Conservation (phyloP, 768 basidiomycete genomes). For the Russula vinacea region DNA sequence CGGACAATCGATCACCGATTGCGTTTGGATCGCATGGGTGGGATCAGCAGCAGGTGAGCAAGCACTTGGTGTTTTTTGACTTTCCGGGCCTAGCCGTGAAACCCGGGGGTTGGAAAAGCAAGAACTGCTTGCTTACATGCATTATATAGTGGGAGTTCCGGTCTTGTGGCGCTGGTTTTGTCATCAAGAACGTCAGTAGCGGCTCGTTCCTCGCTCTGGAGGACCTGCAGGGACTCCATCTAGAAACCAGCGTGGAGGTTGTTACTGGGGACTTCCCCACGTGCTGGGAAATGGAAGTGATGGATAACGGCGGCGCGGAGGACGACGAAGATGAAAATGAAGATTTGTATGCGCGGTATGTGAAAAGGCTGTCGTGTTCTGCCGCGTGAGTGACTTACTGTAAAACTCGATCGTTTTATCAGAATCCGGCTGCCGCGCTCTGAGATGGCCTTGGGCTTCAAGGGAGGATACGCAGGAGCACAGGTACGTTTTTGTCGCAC, state of each 20-base stretch:
- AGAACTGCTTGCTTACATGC: not conserved
- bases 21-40: slow-evolving; percentile 28
- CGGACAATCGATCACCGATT: slow-evolving; percentile 26
- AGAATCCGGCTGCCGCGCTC: slow-evolving; percentile 29
- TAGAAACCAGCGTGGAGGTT: slow-evolving; percentile 5
- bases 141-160: slow-evolving; percentile 23
- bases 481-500: slow-evolving; percentile 17
- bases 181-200: slow-evolving; percentile 20
- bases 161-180: slow-evolving; percentile 20
- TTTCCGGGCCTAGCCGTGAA: not conserved
- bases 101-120: not conserved
- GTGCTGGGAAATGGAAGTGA: slow-evolving; percentile 30
- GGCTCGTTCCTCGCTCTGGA: slow-evolving; percentile 17
- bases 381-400: too few species aligned
- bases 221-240: slow-evolving; percentile 16
- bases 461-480: slow-evolving; percentile 22
- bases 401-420: not conserved
- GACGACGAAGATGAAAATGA: slow-evolving; percentile 22
- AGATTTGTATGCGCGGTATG: slow-evolving; percentile 26
- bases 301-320: slow-evolving; percentile 20
- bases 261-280: slow-evolving; percentile 26
- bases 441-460: slow-evolving; percentile 25
- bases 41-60: slow-evolving; percentile 30
- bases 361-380: not conserved
- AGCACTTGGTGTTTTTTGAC: not conserved